A percentile compares a stretch with the other conserved stretches of the same genome.
Conservation (phyloP, 1,139 yeast species). For the Tardiomyces depauwii region DNA sequence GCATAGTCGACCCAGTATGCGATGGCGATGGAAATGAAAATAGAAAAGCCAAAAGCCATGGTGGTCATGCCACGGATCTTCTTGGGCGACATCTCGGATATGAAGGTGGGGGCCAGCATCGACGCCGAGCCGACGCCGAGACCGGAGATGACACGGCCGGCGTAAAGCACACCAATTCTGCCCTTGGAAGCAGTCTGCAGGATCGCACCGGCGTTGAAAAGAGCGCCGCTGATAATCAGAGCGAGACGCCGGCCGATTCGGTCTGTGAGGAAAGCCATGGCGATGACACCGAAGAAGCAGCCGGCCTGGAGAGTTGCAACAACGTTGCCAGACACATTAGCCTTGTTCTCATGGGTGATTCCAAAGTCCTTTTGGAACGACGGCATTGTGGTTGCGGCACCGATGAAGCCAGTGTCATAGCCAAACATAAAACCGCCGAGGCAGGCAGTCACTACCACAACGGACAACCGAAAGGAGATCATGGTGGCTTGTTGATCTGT, state of each 20-base stretch:
- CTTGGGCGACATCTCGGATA: constrained; percentile 51
- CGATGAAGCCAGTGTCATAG: constrained; percentile 36
- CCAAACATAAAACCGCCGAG: constrained; percentile 21
- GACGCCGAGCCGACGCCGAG: constrained; percentile 55
- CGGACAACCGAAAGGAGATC: background rate
- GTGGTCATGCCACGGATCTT: constrained; percentile 45
- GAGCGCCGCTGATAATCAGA: background rate
- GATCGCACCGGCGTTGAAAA: constrained; percentile 3
- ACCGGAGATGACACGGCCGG: constrained; percentile 51
- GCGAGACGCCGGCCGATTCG: background rate
- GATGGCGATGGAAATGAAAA: constrained; percentile 42
- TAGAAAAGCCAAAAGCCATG: constrained; percentile 45
- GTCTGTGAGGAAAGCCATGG: constrained; percentile 17
- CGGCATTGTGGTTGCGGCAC: constrained; percentile 16
- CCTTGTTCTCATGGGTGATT: constrained; percentile 12
- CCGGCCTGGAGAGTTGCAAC: constrained; percentile 36
- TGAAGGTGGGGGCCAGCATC: constrained; percentile 52
- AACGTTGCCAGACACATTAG: constrained; percentile 19
- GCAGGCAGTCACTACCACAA: constrained; percentile 10
- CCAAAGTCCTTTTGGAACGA: constrained; percentile 32
- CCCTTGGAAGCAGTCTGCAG: constrained; percentile 6
- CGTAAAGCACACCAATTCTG: constrained; percentile 9
- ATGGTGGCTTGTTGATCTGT: background rate
- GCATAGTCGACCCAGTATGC: constrained; percentile 21
- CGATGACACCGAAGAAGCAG: constrained; percentile 35